phyloP scores from a whole-genome alignment of 2,329 filamentous ascomycete species.

The Alternaria triticimaculans region DNA sequence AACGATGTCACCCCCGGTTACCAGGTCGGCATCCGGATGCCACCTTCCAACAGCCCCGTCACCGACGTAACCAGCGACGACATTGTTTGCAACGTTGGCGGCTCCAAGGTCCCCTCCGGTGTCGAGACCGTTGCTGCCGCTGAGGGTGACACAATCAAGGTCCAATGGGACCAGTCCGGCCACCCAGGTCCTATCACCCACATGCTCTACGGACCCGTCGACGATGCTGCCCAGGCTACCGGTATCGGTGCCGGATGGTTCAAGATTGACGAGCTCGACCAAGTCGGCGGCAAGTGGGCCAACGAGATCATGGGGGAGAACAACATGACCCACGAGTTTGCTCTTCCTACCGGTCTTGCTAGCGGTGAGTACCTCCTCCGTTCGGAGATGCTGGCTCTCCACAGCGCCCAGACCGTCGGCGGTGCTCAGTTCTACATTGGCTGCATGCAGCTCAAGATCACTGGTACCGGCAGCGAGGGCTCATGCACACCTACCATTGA shows the following conservation, averaged over 20 bases:
- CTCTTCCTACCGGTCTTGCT: slow-evolving; percentile 49
- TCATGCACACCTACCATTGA: slow-evolving; percentile 48
- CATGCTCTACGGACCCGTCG: slow-evolving; percentile 54
- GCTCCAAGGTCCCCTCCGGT: slow-evolving; percentile 34
- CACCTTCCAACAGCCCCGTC: slow-evolving; percentile 43
- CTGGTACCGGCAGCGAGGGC: slow-evolving; percentile 45
- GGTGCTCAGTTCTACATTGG: slow-evolving; percentile 56
- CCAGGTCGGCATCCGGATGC: slow-evolving; percentile 46
- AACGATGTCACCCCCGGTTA: slow-evolving; percentile 39
- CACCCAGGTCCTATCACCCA: slow-evolving; percentile 47
- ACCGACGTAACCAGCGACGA: slow-evolving; percentile 39
- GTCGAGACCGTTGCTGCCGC: slow-evolving; percentile 37
- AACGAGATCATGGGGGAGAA: slow-evolving; percentile 46
- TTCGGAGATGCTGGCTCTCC: slow-evolving; percentile 56
- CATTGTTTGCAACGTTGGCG: slow-evolving; percentile 46
- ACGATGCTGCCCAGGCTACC: slow-evolving; percentile 57
- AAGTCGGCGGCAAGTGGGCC: slow-evolving; percentile 40
- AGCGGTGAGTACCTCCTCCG: slow-evolving; percentile 52
- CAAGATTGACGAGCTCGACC: slow-evolving; percentile 46
- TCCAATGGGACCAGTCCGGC: slow-evolving; percentile 41
- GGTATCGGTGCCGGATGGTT: slow-evolving; percentile 46
- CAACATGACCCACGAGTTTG: slow-evolving; percentile 48
- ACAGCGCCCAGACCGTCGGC: slow-evolving; percentile 45
- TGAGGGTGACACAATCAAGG: slow-evolving; percentile 43
- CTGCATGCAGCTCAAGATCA: slow-evolving; percentile 51